Evolutionary conservation across 148 eudicot species (phyloP).

Genomic region (Arbutus unedo): DNA sequence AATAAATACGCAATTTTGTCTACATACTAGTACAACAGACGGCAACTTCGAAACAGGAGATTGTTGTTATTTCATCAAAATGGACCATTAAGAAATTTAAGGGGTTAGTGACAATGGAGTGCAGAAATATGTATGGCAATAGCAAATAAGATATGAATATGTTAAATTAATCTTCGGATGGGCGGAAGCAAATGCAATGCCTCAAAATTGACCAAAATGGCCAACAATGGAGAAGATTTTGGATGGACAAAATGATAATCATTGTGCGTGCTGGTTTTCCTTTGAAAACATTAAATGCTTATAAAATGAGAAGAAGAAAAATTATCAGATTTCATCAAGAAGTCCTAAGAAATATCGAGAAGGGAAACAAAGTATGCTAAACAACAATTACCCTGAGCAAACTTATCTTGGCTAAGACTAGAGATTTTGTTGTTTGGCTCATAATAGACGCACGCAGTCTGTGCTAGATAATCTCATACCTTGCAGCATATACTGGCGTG

Average conservation of each 20-base stretch:
- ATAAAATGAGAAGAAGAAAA: neutral
- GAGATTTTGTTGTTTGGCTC: neutral
- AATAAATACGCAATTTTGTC: neutral
- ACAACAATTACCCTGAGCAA: neutral
- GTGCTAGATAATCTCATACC: neutral
- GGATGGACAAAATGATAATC: neutral
- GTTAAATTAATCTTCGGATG: slow-evolving; percentile 3
- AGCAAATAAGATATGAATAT: neutral
- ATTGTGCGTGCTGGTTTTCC: neutral
- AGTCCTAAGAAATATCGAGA: neutral
- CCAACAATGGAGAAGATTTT: slow-evolving; percentile 6
- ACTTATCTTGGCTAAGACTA: neutral
- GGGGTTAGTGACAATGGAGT: neutral
- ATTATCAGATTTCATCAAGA: neutral
- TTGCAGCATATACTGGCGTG: neutral
- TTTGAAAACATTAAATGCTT: neutral
- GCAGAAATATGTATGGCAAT: neutral
- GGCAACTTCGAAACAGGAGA: neutral
- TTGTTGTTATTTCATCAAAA: neutral
- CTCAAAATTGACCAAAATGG: neutral
- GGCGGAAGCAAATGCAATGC: neutral
- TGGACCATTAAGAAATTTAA: neutral
- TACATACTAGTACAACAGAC: neutral
- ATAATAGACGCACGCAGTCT: neutral
- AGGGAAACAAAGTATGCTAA: neutral